Evolutionary conservation across 169 alveolate genomes (phyloP), one percentile per base, ranked within the genome.

Genomic region (Eimeria zaria): DNA sequence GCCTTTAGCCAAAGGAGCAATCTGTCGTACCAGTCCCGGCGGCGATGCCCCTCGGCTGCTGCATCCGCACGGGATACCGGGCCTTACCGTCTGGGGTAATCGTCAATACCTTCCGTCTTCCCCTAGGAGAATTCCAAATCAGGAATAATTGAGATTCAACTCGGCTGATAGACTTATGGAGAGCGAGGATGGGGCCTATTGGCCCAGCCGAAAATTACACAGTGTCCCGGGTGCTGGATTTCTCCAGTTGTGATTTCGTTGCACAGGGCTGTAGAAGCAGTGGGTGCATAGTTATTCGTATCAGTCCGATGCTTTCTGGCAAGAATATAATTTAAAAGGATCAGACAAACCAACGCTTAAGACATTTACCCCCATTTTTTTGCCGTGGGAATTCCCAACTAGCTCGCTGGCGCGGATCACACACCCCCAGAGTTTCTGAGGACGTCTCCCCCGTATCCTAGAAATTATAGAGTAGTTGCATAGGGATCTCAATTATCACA

Each of bases 41-140:
- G 78, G 48, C n/a, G 78, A 8, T 3, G 48, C 78, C 78, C 78
- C 9, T 33, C 78, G 48, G 78, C 78, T 69, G 78, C 78, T 33
- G 78, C 78, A 48, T 33, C 46, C 27, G 27, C 48, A 69, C 5
- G 27, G 78, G 20, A 69, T 33, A 27, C 6, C 78, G 11, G 14
- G 48, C 48, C n/a, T n/a, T 64, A 1, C 8, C 74, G 41, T 58
- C 24, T 58, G n/a, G 5, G n/a, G 67, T 58, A 58, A 6, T 58
- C 27, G 67, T 16, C 67, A 58, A 60, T 20, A 60, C n/a, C 30
- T n/a, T 2, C 30, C n/a, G 6, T 60, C 20, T 60, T 60, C 69
- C n/a, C n/a, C 69, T 6, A 60, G 7, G 7, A 7, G 7, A 6
- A 6, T 64, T 36, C 4, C 20, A 64, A 64, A 64, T 27, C 22